Conservation (phyloP, 106 monocot genomes). For the Acorus calamus region DNA sequence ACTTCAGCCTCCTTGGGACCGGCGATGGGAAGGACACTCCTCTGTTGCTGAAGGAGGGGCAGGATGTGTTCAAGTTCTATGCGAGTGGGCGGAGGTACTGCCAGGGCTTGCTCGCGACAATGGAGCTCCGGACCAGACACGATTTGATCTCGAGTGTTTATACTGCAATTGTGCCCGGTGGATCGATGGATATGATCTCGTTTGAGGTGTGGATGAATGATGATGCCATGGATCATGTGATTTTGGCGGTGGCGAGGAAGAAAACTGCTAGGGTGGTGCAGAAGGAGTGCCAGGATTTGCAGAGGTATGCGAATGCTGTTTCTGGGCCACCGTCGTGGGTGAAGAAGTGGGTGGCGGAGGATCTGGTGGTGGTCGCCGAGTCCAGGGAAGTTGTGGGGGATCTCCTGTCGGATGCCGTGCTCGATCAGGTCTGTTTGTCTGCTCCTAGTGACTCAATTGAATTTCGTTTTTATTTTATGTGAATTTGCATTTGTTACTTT, state of each 20-base stretch:
- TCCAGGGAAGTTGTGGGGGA: constrained; percentile 84
- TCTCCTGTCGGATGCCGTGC: constrained; percentile 72
- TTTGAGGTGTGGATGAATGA: constrained; percentile 94
- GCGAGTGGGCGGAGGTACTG: constrained; percentile 89
- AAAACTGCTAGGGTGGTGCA: constrained; percentile 82
- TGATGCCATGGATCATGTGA: constrained; percentile 84
- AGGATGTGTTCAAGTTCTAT: constrained; percentile 87
- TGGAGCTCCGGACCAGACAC: constrained; percentile 65
- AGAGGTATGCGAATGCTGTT: constrained; percentile 34
- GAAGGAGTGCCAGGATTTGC: constrained; percentile 74
- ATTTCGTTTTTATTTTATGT: too few species aligned
- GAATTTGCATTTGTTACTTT: too few species aligned
- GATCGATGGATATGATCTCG: constrained; percentile 48
- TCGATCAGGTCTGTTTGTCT: constrained; percentile 58
- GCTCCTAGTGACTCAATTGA: too few species aligned
- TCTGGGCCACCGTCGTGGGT: constrained; percentile 24
- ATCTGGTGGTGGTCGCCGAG: constrained; percentile 67
- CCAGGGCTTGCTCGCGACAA: constrained; percentile 70
- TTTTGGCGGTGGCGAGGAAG: constrained; percentile 73
- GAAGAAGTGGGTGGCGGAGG: constrained; percentile 78
- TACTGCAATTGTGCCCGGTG: constrained; percentile 47
- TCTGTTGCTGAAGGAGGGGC: constrained; percentile 79
- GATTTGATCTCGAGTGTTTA: constrained; percentile 60
- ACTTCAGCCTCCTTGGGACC: constrained; percentile 82
- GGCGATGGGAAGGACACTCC: constrained; percentile 88